Evolutionary conservation across 1,284 basidiomycete genomes (phyloP).

Genomic region (Amylostereum areolatum): DNA sequence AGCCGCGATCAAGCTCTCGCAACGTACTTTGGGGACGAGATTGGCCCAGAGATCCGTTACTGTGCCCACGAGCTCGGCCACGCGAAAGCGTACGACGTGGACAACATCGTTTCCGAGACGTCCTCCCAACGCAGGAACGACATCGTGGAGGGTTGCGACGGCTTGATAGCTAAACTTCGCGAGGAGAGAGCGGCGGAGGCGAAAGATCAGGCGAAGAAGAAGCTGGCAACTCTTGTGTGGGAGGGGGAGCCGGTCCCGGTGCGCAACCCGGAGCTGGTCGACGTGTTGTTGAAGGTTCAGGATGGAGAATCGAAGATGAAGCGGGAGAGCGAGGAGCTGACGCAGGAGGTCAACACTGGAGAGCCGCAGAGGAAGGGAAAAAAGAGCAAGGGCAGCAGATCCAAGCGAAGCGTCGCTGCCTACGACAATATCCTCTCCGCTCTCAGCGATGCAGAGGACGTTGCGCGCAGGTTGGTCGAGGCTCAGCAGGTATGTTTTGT

Average conservation of each 20-base stretch:
- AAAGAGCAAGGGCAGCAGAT: constrained; percentile 35
- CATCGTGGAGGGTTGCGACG: constrained; percentile 63
- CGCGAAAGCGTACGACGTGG: constrained; percentile 76
- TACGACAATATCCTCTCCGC: constrained; percentile 82
- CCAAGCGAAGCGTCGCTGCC: constrained; percentile 70
- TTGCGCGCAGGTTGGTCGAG: constrained; percentile 73
- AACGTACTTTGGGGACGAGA: constrained; percentile 78
- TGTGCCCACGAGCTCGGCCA: constrained; percentile 84
- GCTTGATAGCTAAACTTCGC: constrained; percentile 48
- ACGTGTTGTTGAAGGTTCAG: constrained; percentile 80
- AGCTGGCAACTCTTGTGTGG: constrained; percentile 65
- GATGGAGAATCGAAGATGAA: constrained; percentile 60
- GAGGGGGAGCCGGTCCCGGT: constrained; percentile 82
- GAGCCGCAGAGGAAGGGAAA: constrained; percentile 31
- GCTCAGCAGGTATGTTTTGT: constrained; percentile 59
- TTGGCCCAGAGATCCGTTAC: constrained; percentile 89
- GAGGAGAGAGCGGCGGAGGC: constrained; percentile 33
- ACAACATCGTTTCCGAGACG: constrained; percentile 72
- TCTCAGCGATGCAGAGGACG: constrained; percentile 83
- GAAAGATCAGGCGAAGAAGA: constrained; percentile 42
- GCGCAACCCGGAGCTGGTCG: constrained; percentile 88
- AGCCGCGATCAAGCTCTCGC: constrained; percentile 90
- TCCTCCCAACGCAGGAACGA: constrained; percentile 53
- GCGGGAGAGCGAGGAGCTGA: constrained; percentile 22
- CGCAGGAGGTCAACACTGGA: constrained; percentile 17